Base-by-base conservation (phyloP, 2,329 filamentous ascomycete species). In the Rutstroemia sp. region DNA sequence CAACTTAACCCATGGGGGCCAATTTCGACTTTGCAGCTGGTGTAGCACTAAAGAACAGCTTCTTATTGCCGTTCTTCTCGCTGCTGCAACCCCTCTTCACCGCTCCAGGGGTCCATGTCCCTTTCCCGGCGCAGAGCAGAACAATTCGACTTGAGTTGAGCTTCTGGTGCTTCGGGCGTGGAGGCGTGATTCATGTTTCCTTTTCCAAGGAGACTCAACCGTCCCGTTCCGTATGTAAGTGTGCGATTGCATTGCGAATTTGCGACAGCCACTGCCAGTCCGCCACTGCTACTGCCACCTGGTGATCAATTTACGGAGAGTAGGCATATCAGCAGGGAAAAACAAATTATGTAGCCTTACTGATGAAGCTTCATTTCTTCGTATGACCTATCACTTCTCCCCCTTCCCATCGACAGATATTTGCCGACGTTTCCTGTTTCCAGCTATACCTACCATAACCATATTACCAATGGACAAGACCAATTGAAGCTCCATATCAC, bases 31-130 rank as follows among this genome's bases (percentile, higher is more conserved):
- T 34, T 34, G 30, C 30, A 34, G 30, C 30, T 30, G 27, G 27
- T 30, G 27, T 7, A 30, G 23, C 23, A 30, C 38, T 14, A 16
- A 52, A 41, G 25, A 6, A 30, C 16, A 10, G 19, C 19, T 21
- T 30, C 21, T 16, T 5, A 30, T 37, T 53, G 12, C 34, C 27
- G 51, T 46, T 30, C 41, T 19, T 37, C 38, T n/a, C 21, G 30
- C 52, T 55, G 42, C 46, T 50, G 25, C 21, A 55, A 5, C 30
- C 16, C 12, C 38, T 30, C n/a, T 25, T 45, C 53, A 55, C 46
- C 53, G 53, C 53, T 27, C 50, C 38, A 44, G 39, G 16, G 16
- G 21, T 37, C 21, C 18, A 37, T 30, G 5, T 34, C 12, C 21
- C 6, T 54, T 12, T 34, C 34, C 19, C 12, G 45, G 23, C 37